These are phyloP conservation scores for Vaccinium corymbosum DNA, from an alignment of 148 eudicot species.

Conservation along the genomic window DNA sequence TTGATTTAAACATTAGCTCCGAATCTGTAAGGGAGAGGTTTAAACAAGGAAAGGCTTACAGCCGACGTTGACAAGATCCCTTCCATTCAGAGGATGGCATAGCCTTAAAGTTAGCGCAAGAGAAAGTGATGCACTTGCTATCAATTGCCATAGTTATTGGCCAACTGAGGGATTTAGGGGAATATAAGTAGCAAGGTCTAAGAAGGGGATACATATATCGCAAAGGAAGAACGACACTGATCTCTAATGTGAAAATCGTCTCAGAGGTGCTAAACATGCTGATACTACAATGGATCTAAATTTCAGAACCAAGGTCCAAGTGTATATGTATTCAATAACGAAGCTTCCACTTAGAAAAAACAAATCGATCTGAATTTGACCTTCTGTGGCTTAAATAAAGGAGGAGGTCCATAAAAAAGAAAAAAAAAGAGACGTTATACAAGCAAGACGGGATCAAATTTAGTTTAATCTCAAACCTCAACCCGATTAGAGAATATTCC, in stretches of 20 bases:
- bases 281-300: not conserved
- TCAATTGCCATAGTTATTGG: not conserved
- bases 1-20: not conserved
- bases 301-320: not conserved
- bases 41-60: not conserved
- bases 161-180: not conserved
- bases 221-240: not conserved
- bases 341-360: not conserved
- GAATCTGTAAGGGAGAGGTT: not conserved
- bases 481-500: constrained; percentile 82
- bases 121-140: not conserved
- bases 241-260: not conserved
- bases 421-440: too few species aligned
- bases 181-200: not conserved
- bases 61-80: not conserved
- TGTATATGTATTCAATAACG: not conserved
- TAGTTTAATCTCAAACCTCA: constrained; percentile 48
- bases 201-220: not conserved
- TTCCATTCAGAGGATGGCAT: not conserved
- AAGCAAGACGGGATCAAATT: not conserved
- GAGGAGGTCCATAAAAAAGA: too few species aligned
- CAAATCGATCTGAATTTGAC: too few species aligned
- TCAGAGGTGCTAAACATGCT: not conserved
- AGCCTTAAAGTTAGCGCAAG: not conserved
- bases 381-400: too few species aligned